Conservation (phyloP, 805 yeast genomes). For the Metschnikowia shivogae region DNA sequence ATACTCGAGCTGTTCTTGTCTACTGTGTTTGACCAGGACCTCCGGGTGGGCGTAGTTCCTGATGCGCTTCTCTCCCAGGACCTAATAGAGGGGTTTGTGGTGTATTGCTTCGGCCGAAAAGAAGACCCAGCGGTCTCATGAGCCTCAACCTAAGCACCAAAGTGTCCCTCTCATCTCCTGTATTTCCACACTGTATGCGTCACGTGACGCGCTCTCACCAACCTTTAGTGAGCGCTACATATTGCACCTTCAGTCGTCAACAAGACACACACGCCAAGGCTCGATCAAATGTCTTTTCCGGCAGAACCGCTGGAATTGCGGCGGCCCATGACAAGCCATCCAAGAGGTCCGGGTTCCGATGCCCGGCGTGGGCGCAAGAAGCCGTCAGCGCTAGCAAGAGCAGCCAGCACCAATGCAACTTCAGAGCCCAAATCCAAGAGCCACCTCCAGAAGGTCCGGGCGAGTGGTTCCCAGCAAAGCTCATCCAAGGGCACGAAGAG, state of each 20-base stretch:
- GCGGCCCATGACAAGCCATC: neutral
- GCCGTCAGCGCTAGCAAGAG: constrained; percentile 1
- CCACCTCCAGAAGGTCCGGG: neutral
- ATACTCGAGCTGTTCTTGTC: constrained; percentile 46
- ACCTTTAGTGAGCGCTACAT: neutral
- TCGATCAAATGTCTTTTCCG: neutral
- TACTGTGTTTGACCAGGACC: constrained; percentile 24
- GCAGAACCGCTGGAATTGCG: neutral
- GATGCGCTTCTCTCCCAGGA: constrained; percentile 25
- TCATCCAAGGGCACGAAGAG: neutral
- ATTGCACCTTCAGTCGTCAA: no score
- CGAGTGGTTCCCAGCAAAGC: neutral
- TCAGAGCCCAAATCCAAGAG: neutral
- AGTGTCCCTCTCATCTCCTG: no score
- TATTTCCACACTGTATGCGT: neutral
- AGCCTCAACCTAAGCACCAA: no score
- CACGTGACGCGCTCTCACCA: constrained; percentile 2
- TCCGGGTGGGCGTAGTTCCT: constrained; percentile 34
- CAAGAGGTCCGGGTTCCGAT: neutral
- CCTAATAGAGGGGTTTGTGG: constrained; percentile 42
- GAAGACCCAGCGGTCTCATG: no score
- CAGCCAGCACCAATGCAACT: neutral
- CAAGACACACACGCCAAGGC: neutral
- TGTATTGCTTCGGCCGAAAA: constrained; percentile 30
- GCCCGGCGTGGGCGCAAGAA: constrained; percentile 4